A percentile compares a stretch with the other conserved stretches of the same genome.
Conservation (phyloP, 2,329 filamentous ascomycete genomes). For the Escovopsis sp. region DNA sequence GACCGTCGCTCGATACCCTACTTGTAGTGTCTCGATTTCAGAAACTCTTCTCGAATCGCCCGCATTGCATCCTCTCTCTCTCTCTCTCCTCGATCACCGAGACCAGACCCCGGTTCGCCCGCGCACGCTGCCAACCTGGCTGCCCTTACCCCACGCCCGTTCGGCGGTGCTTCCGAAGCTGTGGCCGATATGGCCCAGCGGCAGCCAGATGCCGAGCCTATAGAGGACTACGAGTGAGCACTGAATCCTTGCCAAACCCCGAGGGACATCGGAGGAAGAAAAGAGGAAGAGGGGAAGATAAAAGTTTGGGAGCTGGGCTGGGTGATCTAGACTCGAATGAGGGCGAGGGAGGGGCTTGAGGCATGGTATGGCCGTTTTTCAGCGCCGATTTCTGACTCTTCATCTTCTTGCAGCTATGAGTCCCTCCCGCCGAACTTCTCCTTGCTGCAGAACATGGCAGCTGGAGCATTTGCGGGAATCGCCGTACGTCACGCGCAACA, state of each 20-base stretch:
- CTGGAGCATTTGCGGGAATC: slow-evolving; percentile 92
- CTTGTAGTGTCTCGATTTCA: too few relatives aligned
- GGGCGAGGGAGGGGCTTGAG: too few relatives aligned
- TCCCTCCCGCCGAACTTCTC: slow-evolving; percentile 89
- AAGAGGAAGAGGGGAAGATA: too few relatives aligned
- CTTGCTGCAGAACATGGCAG: slow-evolving; percentile 84
- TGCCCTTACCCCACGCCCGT: slow-evolving; percentile 44
- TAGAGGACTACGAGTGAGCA: slow-evolving; percentile 52
- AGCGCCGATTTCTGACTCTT: not conserved
- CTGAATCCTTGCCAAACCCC: not conserved
- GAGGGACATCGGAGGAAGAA: not conserved
- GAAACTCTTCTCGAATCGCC: too few relatives aligned
- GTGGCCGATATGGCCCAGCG: slow-evolving; percentile 58
- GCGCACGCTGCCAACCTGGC: slow-evolving; percentile 39
- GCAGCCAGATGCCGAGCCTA: slow-evolving; percentile 49
- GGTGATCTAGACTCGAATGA: not conserved
- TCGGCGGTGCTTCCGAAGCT: slow-evolving; percentile 51
- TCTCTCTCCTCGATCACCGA: not conserved
- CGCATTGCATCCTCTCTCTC: too few relatives aligned
- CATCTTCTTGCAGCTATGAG: slow-evolving; percentile 54
- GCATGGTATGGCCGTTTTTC: too few relatives aligned
- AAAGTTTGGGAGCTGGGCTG: too few relatives aligned
- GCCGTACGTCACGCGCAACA: slow-evolving; percentile 44
- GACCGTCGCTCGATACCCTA: too few relatives aligned
- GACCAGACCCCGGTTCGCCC: not conserved